Evolutionary conservation across 2,329 filamentous ascomycete genomes (phyloP).

Genomic region (Diplodia mutila): DNA sequence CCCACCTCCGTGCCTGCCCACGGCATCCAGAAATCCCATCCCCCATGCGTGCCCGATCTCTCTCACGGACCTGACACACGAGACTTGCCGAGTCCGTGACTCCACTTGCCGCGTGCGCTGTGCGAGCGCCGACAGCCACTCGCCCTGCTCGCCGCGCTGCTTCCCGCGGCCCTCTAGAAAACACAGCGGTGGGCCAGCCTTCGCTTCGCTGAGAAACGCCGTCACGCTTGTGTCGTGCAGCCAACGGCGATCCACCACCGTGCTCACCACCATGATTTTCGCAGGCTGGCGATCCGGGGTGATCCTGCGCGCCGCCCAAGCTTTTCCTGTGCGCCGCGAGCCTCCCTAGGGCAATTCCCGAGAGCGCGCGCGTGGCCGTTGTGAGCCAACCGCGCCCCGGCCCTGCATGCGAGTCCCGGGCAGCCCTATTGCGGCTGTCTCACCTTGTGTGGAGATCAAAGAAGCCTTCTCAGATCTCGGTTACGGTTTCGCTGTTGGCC

Average conservation of each 20-base stretch:
- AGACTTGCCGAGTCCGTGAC: constrained; percentile 8
- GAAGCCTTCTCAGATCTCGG: constrained; percentile 22
- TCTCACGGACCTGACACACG: constrained; percentile 18
- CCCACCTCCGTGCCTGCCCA: too few species aligned
- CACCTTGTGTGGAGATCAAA: constrained; percentile 19
- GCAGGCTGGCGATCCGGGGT: constrained; percentile 9
- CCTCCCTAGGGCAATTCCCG: neutral
- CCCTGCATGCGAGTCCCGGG: constrained; percentile 1
- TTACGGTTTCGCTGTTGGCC: constrained; percentile 15
- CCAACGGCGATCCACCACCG: constrained; percentile 12
- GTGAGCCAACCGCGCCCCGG: constrained; percentile 12
- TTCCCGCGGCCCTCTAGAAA: neutral
- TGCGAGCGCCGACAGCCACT: constrained; percentile 18
- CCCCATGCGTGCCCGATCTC: neutral
- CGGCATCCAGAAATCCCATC: constrained; percentile 17
- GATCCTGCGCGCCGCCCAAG: constrained; percentile 15
- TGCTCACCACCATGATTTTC: constrained; percentile 17
- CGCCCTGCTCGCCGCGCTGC: constrained; percentile 2
- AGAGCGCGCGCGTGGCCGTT: constrained; percentile 19
- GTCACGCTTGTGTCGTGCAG: constrained; percentile 8
- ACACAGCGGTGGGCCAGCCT: neutral
- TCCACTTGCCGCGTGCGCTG: constrained; percentile 1
- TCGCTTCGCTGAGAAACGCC: constrained; percentile 20
- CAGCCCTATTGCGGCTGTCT: constrained; percentile 21
- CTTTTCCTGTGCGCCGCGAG: constrained; percentile 3